A percentile compares a stretch with the other conserved stretches of the same genome.
Evolutionary conservation across 345 rosid species (phyloP).

Genomic region (Corymbia maculata): DNA sequence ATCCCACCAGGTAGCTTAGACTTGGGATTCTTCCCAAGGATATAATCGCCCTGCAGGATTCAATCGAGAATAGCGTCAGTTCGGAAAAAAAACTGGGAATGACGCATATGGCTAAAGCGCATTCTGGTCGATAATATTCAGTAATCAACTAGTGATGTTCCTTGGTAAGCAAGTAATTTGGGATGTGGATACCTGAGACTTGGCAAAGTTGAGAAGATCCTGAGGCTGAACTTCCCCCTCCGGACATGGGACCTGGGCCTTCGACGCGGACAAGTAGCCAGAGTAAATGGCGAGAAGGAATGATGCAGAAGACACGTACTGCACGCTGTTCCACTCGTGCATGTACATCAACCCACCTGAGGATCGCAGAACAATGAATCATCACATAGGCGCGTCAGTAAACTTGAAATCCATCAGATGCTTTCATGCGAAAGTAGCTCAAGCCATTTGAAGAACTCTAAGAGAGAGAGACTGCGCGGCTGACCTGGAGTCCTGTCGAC

Average conservation of each 20-base stretch:
- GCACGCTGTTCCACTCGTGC: conserved; percentile 84
- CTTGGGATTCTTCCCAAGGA: conserved; percentile 65
- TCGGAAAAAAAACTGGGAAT: not conserved
- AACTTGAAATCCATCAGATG: not conserved
- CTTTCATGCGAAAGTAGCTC: not conserved
- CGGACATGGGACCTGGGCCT: conserved; percentile 55
- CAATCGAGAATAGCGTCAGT: not conserved
- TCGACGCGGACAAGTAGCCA: conserved; percentile 47
- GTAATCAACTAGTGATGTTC: not conserved
- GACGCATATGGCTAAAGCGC: not conserved
- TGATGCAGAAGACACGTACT: conserved; percentile 66
- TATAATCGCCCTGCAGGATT: conserved; percentile 49
- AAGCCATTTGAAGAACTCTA: not conserved
- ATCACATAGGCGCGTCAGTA: not conserved
- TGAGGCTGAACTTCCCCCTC: conserved; percentile 43
- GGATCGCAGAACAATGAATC: not conserved
- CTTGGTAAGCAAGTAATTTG: not conserved
- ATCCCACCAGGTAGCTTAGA: conserved; percentile 72
- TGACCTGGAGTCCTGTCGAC: conserved; percentile 57
- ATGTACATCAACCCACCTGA: conserved; percentile 68
- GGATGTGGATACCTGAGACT: conserved; percentile 42
- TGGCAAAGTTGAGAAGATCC: conserved; percentile 50
- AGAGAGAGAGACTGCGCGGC: not conserved
- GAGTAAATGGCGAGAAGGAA: conserved; percentile 63
- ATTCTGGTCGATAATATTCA: not conserved